phyloP scores from a whole-genome alignment of 2,329 filamentous ascomycete species.

The Sporothrix euskadiensis region DNA sequence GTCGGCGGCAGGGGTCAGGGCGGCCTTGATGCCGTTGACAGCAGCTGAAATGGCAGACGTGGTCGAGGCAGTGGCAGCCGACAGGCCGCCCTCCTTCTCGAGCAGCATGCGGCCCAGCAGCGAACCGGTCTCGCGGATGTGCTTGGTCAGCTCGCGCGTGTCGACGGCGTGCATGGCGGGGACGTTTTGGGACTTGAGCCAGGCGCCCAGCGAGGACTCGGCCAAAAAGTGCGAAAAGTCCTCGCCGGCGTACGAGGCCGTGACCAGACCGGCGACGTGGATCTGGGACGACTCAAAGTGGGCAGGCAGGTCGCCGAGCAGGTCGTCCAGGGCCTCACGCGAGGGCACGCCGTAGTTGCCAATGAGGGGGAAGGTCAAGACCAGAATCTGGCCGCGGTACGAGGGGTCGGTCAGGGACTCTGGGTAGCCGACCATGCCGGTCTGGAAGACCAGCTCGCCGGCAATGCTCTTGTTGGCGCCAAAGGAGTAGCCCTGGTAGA shows the following conservation, averaged over 20 bases:
- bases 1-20: neutral
- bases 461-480: slow-evolving; percentile 92
- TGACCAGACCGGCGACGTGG: slow-evolving; percentile 88
- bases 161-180: slow-evolving; percentile 95
- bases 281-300: slow-evolving; percentile 93
- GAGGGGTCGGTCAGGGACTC: slow-evolving; percentile 89
- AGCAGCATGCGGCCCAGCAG: slow-evolving; percentile 91
- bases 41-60: neutral
- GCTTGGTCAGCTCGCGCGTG: slow-evolving; percentile 90
- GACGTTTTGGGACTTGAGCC: slow-evolving; percentile 93
- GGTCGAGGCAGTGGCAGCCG: slow-evolving; percentile 31
- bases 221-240: slow-evolving; percentile 95
- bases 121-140: slow-evolving; percentile 88
- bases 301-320: slow-evolving; percentile 82
- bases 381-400: slow-evolving; percentile 89
- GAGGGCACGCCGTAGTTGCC: slow-evolving; percentile 98
- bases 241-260: slow-evolving; percentile 89
- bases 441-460: slow-evolving; percentile 98
- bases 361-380: slow-evolving; percentile 92
- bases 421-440: slow-evolving; percentile 98
- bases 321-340: slow-evolving; percentile 77
- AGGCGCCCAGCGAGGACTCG: slow-evolving; percentile 83
- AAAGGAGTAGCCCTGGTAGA: slow-evolving; percentile 95
- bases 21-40: neutral
- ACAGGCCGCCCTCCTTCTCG: slow-evolving; percentile 57